These are phyloP conservation scores for Sechiopsis laciniata DNA, from an alignment of 306 rosid genomes.

Conservation along the genomic window DNA sequence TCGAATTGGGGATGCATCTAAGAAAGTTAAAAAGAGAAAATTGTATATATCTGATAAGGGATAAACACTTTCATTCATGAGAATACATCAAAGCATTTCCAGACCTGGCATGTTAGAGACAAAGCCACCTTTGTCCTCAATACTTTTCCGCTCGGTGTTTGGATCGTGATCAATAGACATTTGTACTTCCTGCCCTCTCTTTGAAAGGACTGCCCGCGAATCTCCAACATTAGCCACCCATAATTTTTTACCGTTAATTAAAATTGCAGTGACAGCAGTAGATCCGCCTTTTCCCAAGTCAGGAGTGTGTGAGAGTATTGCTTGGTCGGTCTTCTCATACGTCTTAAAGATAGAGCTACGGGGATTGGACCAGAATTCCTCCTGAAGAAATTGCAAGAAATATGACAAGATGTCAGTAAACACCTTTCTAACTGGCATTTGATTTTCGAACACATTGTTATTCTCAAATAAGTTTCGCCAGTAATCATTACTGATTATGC, in stretches of 20 bases:
- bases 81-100: conserved; percentile 16
- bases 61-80: conserved; percentile 2
- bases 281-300: conserved; percentile 77
- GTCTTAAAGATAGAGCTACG: conserved; percentile 48
- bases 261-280: conserved; percentile 70
- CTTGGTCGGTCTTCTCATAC: conserved; percentile 60
- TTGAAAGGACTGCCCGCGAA: conserved; percentile 74
- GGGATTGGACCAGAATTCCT: conserved; percentile 61
- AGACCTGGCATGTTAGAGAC: conserved; percentile 96
- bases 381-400: conserved; percentile 32
- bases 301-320: conserved; percentile 59
- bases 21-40: not conserved
- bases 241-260: conserved; percentile 48
- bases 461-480: not conserved
- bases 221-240: conserved; percentile 75
- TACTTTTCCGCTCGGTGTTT: conserved; percentile 67
- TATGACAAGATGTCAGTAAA: conserved; percentile 10
- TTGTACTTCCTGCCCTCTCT: conserved; percentile 53
- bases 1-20: not conserved
- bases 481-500: not conserved
- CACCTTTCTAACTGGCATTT: not conserved
- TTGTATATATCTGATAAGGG: not conserved
- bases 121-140: conserved; percentile 81
- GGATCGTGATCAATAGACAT: conserved; percentile 73
- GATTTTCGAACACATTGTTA: not conserved